Evolutionary conservation across 371 early-diverging fungal genomes (phyloP), one percentile per base, ranked within the genome.

Genomic region (Parasitella parasitica): DNA sequence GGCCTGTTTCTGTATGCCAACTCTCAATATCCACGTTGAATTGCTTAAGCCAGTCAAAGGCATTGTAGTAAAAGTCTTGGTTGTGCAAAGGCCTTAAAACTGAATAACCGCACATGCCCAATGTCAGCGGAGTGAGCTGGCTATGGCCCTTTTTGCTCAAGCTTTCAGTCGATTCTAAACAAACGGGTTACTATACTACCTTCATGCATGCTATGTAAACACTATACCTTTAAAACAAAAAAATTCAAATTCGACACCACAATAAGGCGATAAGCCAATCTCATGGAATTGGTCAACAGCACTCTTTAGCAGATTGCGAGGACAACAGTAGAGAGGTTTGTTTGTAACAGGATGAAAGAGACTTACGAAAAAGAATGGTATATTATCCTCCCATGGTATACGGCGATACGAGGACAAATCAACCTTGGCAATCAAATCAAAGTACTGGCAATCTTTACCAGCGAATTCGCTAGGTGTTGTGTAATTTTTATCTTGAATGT

Each of bases 51-150:
- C 86, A 78, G 59, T 91, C 87, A 75, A 86, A 89, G 35, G 93
- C 82, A 51, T 84, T 82, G 38, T 89, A 76, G 66, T 89, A 93
- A 67, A 87, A 93, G 5, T 83, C 83, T 66, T 89, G 85, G 56
- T 91, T 81, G 20, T 88, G 68, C 1, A 83, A 51, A 0, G 94
- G 90, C 11, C 94, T 86, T n/a, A 89, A 65, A 13, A 91, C 59
- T 4, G 90, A 89, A 64, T 92, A 93, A n/a, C 93, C 93, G 72
- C 89, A 91, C 90, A 91, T 92, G 13, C 92, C 94, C 15, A 83
- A 73, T 0, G 92, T 90, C 12, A 94, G 67, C 9, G 89, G 85
- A 2, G 57, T 59, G 9, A 86, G 76, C 5, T 73, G 71, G 12
- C 75, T 64, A 57, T 86, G 80, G 4, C 82, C 73, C 69, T 93